Percentiles rank a stretch among this genome's conserved stretches.
Evolutionary conservation across 108 stramenopile genomes (phyloP).

Genomic region (Craspedostauros australis): DNA sequence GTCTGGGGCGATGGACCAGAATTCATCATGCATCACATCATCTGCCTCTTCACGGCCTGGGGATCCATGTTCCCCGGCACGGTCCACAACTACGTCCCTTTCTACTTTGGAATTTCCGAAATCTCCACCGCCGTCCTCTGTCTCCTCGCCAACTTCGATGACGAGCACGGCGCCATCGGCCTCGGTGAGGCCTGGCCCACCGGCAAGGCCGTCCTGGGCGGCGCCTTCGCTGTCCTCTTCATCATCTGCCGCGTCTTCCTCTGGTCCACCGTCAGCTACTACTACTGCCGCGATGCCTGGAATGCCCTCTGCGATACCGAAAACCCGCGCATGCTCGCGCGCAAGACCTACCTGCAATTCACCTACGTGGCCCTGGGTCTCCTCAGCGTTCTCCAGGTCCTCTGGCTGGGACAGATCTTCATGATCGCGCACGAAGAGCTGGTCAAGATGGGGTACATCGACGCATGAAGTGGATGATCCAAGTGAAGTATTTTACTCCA

Average conservation of each 20-base stretch:
- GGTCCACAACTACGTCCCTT: conserved; percentile 60
- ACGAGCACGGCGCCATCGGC: conserved; percentile 62
- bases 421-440: conserved; percentile 59
- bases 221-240: conserved; percentile 64
- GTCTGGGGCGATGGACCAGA: conserved; percentile 78
- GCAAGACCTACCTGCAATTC: conserved; percentile 36
- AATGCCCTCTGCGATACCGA: conserved; percentile 32
- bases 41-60: conserved; percentile 61
- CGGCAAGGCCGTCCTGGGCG: conserved; percentile 55
- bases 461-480: too few species aligned
- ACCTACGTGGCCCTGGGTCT: conserved; percentile 41
- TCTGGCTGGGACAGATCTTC: conserved; percentile 71
- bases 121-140: conserved; percentile 68
- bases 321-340: conserved; percentile 32
- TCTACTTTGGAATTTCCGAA: conserved; percentile 81
- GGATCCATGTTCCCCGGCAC: conserved; percentile 61
- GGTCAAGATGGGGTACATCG: conserved; percentile 11
- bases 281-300: conserved; percentile 55
- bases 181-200: conserved; percentile 67
- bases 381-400: conserved; percentile 56
- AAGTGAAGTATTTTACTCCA: too few species aligned
- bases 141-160: conserved; percentile 82
- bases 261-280: conserved; percentile 69
- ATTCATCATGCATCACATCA: conserved; percentile 73
- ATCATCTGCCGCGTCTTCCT: conserved; percentile 62